phyloP scores from a whole-genome alignment of 768 basidiomycete genomes.

The Melanogaster broomeanus region DNA sequence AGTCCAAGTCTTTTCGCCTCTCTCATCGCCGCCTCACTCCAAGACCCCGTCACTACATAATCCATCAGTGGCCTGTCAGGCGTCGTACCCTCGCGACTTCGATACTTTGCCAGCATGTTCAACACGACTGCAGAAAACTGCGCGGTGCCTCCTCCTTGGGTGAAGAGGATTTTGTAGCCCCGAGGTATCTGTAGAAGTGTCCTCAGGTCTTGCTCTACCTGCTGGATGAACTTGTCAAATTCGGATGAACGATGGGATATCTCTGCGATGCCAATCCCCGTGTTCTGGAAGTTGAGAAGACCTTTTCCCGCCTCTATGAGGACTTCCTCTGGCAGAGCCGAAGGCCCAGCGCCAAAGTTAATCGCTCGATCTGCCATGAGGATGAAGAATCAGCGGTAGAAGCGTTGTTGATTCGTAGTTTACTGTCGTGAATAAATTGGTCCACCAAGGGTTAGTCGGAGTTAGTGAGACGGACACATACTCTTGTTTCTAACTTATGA shows the following conservation, averaged over 20 bases:
- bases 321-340: conserved; percentile 84
- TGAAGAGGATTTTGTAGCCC: conserved; percentile 86
- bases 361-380: conserved; percentile 51
- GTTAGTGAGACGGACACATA: no score
- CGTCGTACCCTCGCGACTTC: conserved; percentile 58
- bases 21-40: conserved; percentile 84
- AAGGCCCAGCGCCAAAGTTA: conserved; percentile 96
- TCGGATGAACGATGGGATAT: conserved; percentile 94
- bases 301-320: conserved; percentile 81
- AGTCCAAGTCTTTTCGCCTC: conserved; percentile 76
- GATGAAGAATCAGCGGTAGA: neutral
- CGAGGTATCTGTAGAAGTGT: conserved; percentile 78
- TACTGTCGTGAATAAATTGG: no score
- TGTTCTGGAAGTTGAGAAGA: conserved; percentile 86
- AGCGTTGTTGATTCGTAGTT: no score
- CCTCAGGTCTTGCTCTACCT: conserved; percentile 67
- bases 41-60: conserved; percentile 91
- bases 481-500: no score
- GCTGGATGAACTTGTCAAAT: conserved; percentile 69
- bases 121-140: conserved; percentile 93
- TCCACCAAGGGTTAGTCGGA: no score
- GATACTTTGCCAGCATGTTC: conserved; percentile 87
- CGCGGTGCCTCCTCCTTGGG: conserved; percentile 90
- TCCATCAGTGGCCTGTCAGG: conserved; percentile 67
- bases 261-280: conserved; percentile 95